Conservation (phyloP, 768 basidiomycete genomes). For the Lepiota brunneoincarnata region DNA sequence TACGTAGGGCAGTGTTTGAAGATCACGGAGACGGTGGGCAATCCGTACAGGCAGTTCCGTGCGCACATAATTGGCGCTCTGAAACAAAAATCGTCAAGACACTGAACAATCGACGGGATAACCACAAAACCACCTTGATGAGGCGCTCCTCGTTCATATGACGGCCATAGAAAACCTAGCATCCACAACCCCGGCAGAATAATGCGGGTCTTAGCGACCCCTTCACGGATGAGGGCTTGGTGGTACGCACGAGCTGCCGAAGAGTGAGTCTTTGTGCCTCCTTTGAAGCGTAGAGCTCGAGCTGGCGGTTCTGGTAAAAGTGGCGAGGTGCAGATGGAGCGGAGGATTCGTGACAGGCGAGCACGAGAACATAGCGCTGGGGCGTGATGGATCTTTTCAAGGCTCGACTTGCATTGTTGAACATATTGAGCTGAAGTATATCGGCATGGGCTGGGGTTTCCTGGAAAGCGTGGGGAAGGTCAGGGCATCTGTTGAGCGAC, state of each 20-base stretch:
- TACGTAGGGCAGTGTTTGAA: slow-evolving; percentile 82
- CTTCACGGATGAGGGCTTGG: not conserved
- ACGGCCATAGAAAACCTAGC: slow-evolving; percentile 82
- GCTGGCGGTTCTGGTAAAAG: slow-evolving; percentile 82
- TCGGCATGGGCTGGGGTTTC: not conserved
- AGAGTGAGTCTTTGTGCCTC: slow-evolving; percentile 71
- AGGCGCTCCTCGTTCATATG: slow-evolving; percentile 76
- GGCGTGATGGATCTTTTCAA: not conserved
- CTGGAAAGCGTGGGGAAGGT: not conserved
- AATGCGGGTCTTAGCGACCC: not conserved
- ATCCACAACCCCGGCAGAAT: not conserved
- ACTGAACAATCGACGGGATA: not conserved
- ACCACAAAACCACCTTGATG: slow-evolving; percentile 51
- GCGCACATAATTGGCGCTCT: slow-evolving; percentile 91
- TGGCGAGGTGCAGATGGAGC: slow-evolving; percentile 36
- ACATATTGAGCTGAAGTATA: not conserved
- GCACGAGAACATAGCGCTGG: slow-evolving; percentile 12
- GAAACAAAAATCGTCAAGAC: not conserved
- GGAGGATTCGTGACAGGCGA: slow-evolving; percentile 1
- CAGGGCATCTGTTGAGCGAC: not conserved
- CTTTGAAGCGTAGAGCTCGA: slow-evolving; percentile 78
- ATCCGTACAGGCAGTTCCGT: slow-evolving; percentile 87
- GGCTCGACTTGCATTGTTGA: slow-evolving; percentile 3
- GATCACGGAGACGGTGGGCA: slow-evolving; percentile 82
- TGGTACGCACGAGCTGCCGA: slow-evolving; percentile 64